Conservation (phyloP, 108 stramenopile genomes). For the Poteriospumella lacustris region DNA sequence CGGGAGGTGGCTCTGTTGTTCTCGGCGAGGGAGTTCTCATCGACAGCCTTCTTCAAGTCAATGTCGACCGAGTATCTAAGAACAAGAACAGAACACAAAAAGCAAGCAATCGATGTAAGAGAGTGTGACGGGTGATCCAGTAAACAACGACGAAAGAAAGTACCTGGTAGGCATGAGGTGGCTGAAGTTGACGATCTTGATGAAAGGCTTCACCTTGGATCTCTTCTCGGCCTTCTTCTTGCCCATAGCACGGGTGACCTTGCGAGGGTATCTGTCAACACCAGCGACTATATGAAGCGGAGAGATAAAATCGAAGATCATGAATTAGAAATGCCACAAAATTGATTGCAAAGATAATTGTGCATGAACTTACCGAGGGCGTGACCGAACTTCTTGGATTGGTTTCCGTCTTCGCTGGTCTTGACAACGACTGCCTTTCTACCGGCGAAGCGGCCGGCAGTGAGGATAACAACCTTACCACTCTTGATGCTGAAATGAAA, state of each 20-base stretch:
- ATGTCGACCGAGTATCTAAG: constrained; percentile 78
- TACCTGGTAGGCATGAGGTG: constrained; percentile 97
- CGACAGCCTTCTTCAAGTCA: constrained; percentile 87
- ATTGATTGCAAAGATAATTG: not conserved
- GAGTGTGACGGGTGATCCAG: not conserved
- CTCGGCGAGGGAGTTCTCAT: constrained; percentile 69
- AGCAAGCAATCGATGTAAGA: no score
- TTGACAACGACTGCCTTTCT: constrained; percentile 98
- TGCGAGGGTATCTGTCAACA: constrained; percentile 86
- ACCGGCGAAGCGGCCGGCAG: constrained; percentile 97
- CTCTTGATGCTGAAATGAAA: constrained; percentile 57
- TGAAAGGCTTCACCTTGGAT: constrained; percentile 93
- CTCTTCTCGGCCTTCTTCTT: constrained; percentile 92
- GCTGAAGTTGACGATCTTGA: constrained; percentile 96
- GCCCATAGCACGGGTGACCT: constrained; percentile 91
- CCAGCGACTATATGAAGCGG: constrained; percentile 65
- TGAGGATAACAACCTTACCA: constrained; percentile 98
- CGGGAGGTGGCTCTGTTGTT: not conserved
- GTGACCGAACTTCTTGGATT: constrained; percentile 90
- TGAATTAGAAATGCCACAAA: not conserved
- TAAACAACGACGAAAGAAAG: not conserved
- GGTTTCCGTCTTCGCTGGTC: constrained; percentile 89
- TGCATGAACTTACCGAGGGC: constrained; percentile 55
- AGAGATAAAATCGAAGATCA: not conserved
- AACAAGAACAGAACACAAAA: not conserved